Base-by-base conservation (phyloP, 2,329 filamentous ascomycete species). In the Phyllachora maydis region DNA sequence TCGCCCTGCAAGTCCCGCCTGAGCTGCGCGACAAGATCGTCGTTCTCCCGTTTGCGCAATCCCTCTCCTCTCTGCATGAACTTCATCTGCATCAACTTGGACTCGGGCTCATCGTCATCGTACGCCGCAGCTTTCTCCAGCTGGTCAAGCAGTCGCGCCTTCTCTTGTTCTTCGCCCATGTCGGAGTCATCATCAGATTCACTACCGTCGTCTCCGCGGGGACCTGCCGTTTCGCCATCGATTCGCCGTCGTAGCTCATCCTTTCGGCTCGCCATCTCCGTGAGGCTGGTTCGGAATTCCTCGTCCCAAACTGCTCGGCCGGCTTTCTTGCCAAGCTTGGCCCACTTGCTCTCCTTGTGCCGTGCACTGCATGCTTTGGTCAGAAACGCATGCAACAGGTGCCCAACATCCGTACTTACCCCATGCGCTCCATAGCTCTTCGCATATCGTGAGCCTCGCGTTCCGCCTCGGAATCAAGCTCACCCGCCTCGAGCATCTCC, bases 41-140 rank as follows among this genome's bases (percentile, higher is more conserved):
- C 78, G 35, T 95, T 93, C 27, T 69, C 64, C 31, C 73, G 66
- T 45, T 73, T 82, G 37, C 69, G 68, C 18, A 69, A 59, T 14
- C 73, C 75, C 39, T 93, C 83, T 2, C 82, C 79, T 34, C 74
- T 81, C 37, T 74, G 69, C 88, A 98, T 95, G 43, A 98, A 98
- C 30, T 79, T 78, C 73, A 98, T 81, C 24, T 65, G 63, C 46
- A 78, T 69, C 5, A 98, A 52, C 35, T 67, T 73, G 9, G 72
- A 71, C 34, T 63, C 57, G 0, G 64, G 63, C 11, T 50, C 50
- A 12, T 63, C 59, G 9, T 57, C 49, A 6, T 50, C 40, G 16
- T 53, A 50, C 7, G 54, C 47, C 11, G 50, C 46, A 10, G 50
- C 50, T 6, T 43, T 51, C 29, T 50, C 53, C 23, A 59, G 49